Conservation (phyloP, 1,284 basidiomycete species). For the Filobasidium uniguttulatum region DNA sequence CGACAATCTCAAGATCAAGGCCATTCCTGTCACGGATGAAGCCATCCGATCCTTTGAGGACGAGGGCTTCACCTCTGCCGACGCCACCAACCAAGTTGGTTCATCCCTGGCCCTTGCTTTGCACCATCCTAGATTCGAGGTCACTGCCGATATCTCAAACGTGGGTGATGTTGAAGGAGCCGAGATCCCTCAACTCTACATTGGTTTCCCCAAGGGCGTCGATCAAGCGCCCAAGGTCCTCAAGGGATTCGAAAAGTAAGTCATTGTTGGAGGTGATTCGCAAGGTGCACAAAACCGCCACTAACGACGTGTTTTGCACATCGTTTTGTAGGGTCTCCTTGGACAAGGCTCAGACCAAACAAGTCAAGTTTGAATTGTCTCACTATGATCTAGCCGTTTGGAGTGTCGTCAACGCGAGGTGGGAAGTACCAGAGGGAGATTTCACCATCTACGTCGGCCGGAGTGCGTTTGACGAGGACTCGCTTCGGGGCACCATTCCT, state of each 20-base stretch:
- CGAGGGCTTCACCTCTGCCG: constrained; percentile 1
- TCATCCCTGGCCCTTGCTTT: constrained; percentile 20
- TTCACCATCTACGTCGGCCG: constrained; percentile 27
- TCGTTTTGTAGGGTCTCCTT: constrained; percentile 36
- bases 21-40: neutral
- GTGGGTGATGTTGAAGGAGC: constrained; percentile 35
- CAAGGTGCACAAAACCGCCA: neutral
- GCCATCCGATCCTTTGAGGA: neutral
- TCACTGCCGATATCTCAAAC: constrained; percentile 39
- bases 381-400: constrained; percentile 38
- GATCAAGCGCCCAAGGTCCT: constrained; percentile 36
- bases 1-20: constrained; percentile 37
- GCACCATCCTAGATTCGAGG: constrained; percentile 30
- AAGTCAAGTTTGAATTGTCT: constrained; percentile 30
- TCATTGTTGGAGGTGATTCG: neutral
- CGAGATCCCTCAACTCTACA: constrained; percentile 34
- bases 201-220: constrained; percentile 27
- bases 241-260: constrained; percentile 25
- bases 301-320: constrained; percentile 16
- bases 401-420: constrained; percentile 33
- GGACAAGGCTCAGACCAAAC: constrained; percentile 24
- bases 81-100: constrained; percentile 15
- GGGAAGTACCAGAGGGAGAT: constrained; percentile 33
- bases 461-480: constrained; percentile 9
- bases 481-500: constrained; percentile 6